Conservation (phyloP, 768 basidiomycete species). For the Dentipellis sp. region DNA sequence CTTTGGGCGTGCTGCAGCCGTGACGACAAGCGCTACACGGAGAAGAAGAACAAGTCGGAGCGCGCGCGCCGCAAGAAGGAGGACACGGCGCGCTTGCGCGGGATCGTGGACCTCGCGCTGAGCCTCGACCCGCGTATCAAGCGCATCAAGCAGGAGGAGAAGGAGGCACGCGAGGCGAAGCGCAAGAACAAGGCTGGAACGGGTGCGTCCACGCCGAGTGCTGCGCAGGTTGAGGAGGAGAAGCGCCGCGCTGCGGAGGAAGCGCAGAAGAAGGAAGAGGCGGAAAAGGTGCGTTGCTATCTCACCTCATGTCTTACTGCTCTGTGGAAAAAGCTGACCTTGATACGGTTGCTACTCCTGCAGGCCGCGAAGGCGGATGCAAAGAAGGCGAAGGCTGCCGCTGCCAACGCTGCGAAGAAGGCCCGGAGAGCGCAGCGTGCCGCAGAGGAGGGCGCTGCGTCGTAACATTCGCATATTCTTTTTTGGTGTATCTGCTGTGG, state of each 20-base stretch:
- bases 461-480: not conserved
- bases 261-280: conserved; percentile 71
- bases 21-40: conserved; percentile 97
- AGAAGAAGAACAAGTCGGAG: conserved; percentile 99
- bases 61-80: conserved; percentile 96
- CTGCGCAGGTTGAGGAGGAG: conserved; percentile 30
- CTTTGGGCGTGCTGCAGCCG: conserved; percentile 41
- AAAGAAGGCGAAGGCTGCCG: conserved; percentile 78
- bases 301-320: not conserved
- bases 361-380: conserved; percentile 60
- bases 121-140: conserved; percentile 90
- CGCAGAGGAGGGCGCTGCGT: conserved; percentile 27
- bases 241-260: conserved; percentile 65
- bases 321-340: not conserved
- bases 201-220: conserved; percentile 38
- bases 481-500: not conserved
- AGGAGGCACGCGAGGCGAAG: conserved; percentile 88
- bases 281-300: conserved; percentile 54
- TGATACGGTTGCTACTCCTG: not conserved
- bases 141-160: conserved; percentile 93
- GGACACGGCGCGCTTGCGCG: conserved; percentile 83
- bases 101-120: conserved; percentile 80
- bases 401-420: conserved; percentile 89
- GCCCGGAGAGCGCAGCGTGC: conserved; percentile 59
- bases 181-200: conserved; percentile 48